Conservation (phyloP, 2,329 filamentous ascomycete species). For the Colletotrichum tropicale region DNA sequence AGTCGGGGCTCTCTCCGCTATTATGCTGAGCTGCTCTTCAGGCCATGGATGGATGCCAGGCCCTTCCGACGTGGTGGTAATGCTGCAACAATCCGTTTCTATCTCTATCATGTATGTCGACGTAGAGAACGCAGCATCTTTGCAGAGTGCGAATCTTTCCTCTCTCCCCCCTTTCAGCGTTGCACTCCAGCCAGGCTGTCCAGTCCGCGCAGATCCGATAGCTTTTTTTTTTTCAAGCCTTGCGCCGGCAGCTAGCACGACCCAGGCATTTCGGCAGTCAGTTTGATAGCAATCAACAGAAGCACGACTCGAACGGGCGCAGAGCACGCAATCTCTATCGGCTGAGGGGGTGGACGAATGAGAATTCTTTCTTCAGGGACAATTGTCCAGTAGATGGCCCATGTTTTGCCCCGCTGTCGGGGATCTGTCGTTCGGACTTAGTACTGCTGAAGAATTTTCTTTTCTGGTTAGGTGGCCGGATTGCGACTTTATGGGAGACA, state of each 20-base stretch:
- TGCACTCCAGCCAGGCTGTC: background rate
- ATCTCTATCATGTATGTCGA: background rate
- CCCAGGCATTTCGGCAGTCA: background rate
- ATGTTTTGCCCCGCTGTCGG: constrained; percentile 4
- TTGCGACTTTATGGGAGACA: background rate
- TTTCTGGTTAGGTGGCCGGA: background rate
- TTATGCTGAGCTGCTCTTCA: background rate
- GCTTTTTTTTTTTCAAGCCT: background rate
- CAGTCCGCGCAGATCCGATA: background rate
- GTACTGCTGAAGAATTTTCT: background rate
- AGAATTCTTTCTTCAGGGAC: background rate
- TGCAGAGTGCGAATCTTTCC: background rate
- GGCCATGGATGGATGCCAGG: background rate
- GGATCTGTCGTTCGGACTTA: constrained; percentile 7
- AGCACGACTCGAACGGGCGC: constrained; percentile 12
- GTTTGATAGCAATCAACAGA: background rate
- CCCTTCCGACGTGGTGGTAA: background rate
- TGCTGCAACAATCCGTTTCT: background rate
- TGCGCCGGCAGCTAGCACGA: background rate
- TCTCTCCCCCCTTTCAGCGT: background rate
- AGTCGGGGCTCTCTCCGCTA: background rate
- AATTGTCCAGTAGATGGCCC: background rate
- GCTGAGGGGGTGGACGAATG: background rate
- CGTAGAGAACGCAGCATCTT: background rate
- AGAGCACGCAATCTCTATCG: constrained; percentile 6